Evolutionary conservation across 2,329 filamentous ascomycete species (phyloP).

Genomic region (Aschersonia sp.): DNA sequence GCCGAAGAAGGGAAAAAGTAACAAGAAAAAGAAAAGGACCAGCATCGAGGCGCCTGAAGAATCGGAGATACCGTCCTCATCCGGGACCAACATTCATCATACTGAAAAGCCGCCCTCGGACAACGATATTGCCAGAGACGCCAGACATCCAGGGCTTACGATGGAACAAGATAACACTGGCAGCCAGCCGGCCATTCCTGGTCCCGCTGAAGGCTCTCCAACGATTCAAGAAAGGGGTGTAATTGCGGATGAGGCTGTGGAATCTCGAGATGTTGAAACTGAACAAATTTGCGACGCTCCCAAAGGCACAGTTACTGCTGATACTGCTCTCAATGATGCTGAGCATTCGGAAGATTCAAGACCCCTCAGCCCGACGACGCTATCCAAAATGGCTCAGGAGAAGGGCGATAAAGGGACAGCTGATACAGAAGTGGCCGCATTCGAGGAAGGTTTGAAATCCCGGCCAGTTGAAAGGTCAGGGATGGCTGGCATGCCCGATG

Average conservation of each 20-base stretch:
- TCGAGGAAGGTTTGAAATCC: too few species aligned
- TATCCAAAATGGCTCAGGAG: slow-evolving; percentile 20
- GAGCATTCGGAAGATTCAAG: not conserved
- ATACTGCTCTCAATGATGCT: not conserved
- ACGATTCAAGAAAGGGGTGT: not conserved
- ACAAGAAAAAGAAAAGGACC: slow-evolving; percentile 6
- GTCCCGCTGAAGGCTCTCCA: not conserved
- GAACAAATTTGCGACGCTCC: not conserved
- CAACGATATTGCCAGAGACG: too few species aligned
- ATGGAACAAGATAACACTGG: not conserved
- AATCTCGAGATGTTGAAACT: not conserved
- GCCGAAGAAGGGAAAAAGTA: slow-evolving; percentile 4
- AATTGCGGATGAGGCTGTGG: not conserved
- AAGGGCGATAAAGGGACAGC: slow-evolving; percentile 12
- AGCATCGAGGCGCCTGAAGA: too few species aligned
- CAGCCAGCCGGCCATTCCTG: not conserved
- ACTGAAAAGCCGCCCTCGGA: too few species aligned
- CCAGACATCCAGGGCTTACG: too few species aligned
- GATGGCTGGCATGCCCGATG: too few species aligned
- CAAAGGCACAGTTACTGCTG: not conserved
- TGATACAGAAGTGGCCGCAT: not conserved
- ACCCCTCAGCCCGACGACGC: slow-evolving; percentile 6
- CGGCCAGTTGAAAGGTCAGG: too few species aligned
- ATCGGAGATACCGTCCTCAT: too few species aligned
- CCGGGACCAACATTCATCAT: too few species aligned